A percentile compares a stretch with the other conserved stretches of the same genome.
phyloP scores from a whole-genome alignment of 2,329 filamentous ascomycete genomes.

The Cytospora chrysosperma region DNA sequence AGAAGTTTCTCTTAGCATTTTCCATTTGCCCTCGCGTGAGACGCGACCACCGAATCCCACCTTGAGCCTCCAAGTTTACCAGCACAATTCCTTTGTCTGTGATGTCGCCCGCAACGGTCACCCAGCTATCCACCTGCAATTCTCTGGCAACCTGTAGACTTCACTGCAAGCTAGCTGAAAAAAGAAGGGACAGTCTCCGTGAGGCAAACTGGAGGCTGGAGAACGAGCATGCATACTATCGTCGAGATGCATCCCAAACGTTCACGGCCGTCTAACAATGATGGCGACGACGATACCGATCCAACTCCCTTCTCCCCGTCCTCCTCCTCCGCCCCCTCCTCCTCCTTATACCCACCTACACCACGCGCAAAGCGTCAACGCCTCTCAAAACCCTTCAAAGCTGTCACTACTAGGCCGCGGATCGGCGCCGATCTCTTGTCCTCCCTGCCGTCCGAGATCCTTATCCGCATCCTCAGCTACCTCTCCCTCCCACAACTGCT shows the following conservation, averaged over 20 bases:
- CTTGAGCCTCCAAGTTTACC: not conserved
- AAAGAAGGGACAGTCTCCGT: not conserved
- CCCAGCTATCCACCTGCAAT: not conserved
- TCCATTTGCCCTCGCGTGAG: not conserved
- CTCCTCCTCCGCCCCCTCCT: not conserved
- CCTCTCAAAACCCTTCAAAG: not conserved
- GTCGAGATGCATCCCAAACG: conserved; percentile 19
- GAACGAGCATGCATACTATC: too few species aligned
- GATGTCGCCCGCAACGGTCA: not conserved
- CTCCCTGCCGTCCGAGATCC: conserved; percentile 78
- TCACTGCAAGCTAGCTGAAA: not conserved
- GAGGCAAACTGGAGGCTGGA: not conserved
- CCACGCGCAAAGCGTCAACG: conserved; percentile 11
- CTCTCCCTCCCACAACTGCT: conserved; percentile 70
- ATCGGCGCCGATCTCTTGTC: conserved; percentile 61
- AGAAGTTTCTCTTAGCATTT: not conserved
- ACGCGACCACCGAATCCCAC: not conserved
- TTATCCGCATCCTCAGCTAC: conserved; percentile 78
- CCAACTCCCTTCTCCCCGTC: too few species aligned
- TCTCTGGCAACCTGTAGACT: not conserved
- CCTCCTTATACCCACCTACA: not conserved
- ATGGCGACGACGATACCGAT: not conserved
- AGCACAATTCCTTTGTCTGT: not conserved
- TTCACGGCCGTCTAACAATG: not conserved
- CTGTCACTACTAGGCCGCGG: not conserved